A percentile compares a stretch with the other conserved stretches of the same genome.
These are phyloP conservation scores for Tylopilus vinaceipallidus DNA, from an alignment of 768 basidiomycete species.

Conservation along the genomic window DNA sequence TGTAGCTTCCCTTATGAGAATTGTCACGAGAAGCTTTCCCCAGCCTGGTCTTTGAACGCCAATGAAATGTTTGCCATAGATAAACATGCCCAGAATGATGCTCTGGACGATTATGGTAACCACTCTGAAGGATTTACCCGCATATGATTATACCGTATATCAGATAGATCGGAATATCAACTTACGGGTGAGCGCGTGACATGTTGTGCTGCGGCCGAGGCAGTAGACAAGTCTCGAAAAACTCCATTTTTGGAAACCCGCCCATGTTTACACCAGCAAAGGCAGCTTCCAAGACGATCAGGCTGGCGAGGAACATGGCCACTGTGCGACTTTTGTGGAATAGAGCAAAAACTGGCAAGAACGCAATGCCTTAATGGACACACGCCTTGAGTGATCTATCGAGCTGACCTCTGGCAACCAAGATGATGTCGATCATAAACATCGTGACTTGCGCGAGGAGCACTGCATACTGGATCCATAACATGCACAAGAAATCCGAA, in stretches of 20 bases:
- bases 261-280: constrained; percentile 20
- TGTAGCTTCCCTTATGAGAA: constrained; percentile 45
- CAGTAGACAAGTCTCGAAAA: constrained; percentile 27
- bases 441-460: constrained; percentile 6
- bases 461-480: constrained; percentile 10
- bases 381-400: too few relatives aligned
- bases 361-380: not conserved
- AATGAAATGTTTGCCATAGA: constrained; percentile 35
- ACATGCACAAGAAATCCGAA: constrained; percentile 9
- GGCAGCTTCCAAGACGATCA: constrained; percentile 22
- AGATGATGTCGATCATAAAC: constrained; percentile 20
- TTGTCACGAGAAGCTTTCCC: constrained; percentile 40
- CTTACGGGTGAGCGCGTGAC: constrained; percentile 18
- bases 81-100: constrained; percentile 39
- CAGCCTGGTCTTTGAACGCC: constrained; percentile 38
- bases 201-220: not conserved
- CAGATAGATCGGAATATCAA: not conserved
- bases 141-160: not conserved
- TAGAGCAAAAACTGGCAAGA: constrained; percentile 20
- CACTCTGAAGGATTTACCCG: constrained; percentile 4
- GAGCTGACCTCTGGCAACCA: constrained; percentile 27
- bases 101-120: constrained; percentile 34
- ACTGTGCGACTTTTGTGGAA: constrained; percentile 37
- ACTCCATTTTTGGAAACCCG: not conserved
- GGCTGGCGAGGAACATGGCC: constrained; percentile 10